Base-by-base conservation (phyloP, 2,329 filamentous ascomycete genomes). In the Conoideocrella luteorostrata region DNA sequence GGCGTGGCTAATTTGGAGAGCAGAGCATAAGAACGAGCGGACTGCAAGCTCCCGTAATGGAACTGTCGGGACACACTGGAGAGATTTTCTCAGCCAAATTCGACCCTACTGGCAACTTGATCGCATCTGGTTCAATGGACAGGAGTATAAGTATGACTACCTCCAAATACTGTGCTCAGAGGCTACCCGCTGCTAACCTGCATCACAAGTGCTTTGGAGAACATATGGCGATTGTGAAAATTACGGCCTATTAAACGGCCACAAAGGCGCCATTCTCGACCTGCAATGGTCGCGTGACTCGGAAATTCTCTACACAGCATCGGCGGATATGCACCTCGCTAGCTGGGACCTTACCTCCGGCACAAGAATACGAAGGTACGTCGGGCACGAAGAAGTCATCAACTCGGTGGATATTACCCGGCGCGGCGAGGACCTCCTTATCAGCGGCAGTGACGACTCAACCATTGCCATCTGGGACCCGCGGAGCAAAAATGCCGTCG, bases 261-360 rank as follows among this genome's bases (percentile, higher is more conserved):
- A 98, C 69, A 89, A 88, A 61, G 88, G 88, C 52, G 93, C 93
- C 2, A 72, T 98, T 39, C 72, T 97, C 21, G 93, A 97, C 64
- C 70, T 98, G 36, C 89, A 95, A 60, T 98, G 93, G 93, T 95
- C 93, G 22, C 84, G 93, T 61, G 93, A 98, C 68, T 94, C 89
- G 17, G 82, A 86, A 56, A 84, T 91, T 33, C 66, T 98, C 41
- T 97, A 91, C 60, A 93, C 91, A 7, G 90, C 90, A 35, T 95
- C 90, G 26, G 90, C 93, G 52, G 93, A 98, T 62, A 90, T 82
- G 78, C 88, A 90, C 53, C 74, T 97, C 23, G 90, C 90, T 30
- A 95, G 88, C 62, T 98, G 91, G 91, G 91, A 98, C 59, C 69
- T 95, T 33, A 91, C 93, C 52, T 90, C 88, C 0, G 91, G 91